Conservation (phyloP, 148 eudicot species). For the Persicaria maculosa region DNA sequence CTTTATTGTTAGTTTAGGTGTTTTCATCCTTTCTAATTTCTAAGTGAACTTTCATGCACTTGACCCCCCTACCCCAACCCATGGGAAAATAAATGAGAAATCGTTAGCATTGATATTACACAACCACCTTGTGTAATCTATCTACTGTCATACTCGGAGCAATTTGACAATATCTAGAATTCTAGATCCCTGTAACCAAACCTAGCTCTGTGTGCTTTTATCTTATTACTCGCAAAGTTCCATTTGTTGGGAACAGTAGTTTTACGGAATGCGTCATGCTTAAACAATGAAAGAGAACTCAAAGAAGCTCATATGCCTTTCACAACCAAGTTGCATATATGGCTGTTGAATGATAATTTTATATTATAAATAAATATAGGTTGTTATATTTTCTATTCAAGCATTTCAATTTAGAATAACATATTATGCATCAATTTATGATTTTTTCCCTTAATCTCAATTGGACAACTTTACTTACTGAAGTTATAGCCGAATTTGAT, state of each 20-base stretch:
- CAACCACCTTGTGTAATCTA: background rate
- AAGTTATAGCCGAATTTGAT: background rate
- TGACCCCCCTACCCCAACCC: background rate
- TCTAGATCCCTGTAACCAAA: too few species aligned
- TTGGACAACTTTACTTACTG: background rate
- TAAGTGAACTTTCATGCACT: background rate
- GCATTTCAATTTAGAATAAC: background rate
- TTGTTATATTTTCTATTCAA: too few species aligned
- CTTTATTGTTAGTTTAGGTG: background rate
- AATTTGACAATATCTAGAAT: too few species aligned
- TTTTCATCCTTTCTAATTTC: background rate
- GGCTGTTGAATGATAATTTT: background rate
- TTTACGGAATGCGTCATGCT: too few species aligned
- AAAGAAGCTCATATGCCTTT: background rate
- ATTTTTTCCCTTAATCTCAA: too few species aligned
- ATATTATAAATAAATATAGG: too few species aligned
- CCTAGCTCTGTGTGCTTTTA: too few species aligned
- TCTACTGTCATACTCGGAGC: background rate
- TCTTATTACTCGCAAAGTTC: too few species aligned
- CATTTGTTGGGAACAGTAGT: too few species aligned
- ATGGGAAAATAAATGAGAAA: too few species aligned
- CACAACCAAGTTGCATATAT: too few species aligned
- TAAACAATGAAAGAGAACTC: background rate
- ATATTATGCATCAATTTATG: background rate
- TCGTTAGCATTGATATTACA: too few species aligned